Evolutionary conservation across 176 grass and related monocot species (phyloP), one percentile per base, ranked within the genome.

Genomic region (Phragmites australis): DNA sequence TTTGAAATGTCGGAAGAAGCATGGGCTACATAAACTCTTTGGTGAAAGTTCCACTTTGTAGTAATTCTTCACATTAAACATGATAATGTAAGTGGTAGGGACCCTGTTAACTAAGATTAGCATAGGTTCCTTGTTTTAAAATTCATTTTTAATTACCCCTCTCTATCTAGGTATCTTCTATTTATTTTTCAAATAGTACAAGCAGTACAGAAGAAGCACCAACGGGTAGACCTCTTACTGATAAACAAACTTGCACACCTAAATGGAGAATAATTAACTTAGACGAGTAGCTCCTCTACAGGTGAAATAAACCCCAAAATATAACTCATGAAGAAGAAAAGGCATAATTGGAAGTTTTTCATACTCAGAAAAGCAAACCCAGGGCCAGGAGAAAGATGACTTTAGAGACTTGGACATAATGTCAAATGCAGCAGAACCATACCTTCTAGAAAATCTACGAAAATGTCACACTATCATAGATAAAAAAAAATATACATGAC

Each of bases 11-110:
- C 14, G 18, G 30, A 67, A 79, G 61, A 81, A 81, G 29, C 39
- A 66, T 75, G 69, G n/a, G 30, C 39, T 43, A 34, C 61, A 75
- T 48, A 81, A 74, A 50, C 50, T 67, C 57, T 44, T 34, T 60
- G 15, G 41, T 76, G 3, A 66, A 46, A 58, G 50, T 41, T 37
- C 78, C 14, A 50, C 21, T 19, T 19, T 37, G 2, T 32, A 46
- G 19, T 73, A 72, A 21, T 34, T 16, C 17, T 58, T 46, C 18
- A 70, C 9, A 44, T 19, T 21, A 70, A 58, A 71, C 53, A 22
- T 70, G 11, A n/a, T 5, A 65, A 43, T 16, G 23, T 12, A 72
- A 45, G 46, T 72, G 47, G 21, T 48, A 66, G 46, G 65, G 10
- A 45, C 14, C 55, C 42, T 37, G 21, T 13, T 5, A 43, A 16